phyloP scores from a whole-genome alignment of 1,139 yeast genomes.

The Kodamaea sp. region DNA sequence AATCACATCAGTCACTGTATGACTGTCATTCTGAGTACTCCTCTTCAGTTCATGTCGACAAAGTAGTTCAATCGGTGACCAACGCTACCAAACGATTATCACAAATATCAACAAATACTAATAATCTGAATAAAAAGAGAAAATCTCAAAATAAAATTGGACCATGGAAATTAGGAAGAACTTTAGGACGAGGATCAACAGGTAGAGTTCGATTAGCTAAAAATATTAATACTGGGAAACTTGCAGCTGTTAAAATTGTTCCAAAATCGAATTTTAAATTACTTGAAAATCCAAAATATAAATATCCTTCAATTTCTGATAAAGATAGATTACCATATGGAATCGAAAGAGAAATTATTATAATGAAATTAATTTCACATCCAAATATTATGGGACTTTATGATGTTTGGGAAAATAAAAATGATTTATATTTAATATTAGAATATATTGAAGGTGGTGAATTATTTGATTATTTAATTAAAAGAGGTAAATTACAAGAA shows the following conservation, averaged over 20 bases:
- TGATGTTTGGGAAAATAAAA: conserved; percentile 98
- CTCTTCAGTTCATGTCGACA: conserved; percentile 38
- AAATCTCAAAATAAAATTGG: conserved; percentile 77
- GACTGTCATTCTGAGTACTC: conserved; percentile 18
- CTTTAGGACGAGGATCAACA: conserved; percentile 92
- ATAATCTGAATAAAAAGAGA: conserved; percentile 45
- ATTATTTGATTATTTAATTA: conserved; percentile 84
- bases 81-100: conserved; percentile 63
- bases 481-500: conserved; percentile 84
- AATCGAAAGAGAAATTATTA: conserved; percentile 92
- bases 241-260: conserved; percentile 95
- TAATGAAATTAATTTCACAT: conserved; percentile 86
- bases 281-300: conserved; percentile 52
- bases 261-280: conserved; percentile 69
- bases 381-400: conserved; percentile 93
- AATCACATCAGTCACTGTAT: conserved; percentile 18
- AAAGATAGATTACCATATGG: conserved; percentile 80
- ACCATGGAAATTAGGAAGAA: conserved; percentile 94
- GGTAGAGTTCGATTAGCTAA: conserved; percentile 93
- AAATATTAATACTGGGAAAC: conserved; percentile 75
- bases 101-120: conserved; percentile 57
- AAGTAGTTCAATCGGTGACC: conserved; percentile 52
- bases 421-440: conserved; percentile 82
- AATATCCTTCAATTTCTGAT: conserved; percentile 18
- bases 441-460: conserved; percentile 99